Conservation (phyloP, 441 rosid species). For the Oxalis stricta region DNA sequence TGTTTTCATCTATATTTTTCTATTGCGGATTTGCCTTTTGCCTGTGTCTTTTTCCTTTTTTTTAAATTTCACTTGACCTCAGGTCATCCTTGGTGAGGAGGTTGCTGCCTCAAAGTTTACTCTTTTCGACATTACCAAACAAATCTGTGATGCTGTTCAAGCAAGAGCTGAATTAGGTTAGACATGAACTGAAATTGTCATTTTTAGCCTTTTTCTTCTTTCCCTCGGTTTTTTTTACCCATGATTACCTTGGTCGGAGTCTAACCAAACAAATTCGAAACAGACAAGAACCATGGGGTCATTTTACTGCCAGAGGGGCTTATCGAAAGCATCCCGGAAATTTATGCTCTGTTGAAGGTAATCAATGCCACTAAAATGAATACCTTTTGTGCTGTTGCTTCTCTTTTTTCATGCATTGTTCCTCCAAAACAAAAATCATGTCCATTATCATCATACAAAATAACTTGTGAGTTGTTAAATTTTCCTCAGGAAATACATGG, state of each 20-base stretch:
- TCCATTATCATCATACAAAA: not conserved
- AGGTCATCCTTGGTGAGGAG: slow-evolving; percentile 95
- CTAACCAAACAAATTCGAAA: slow-evolving; percentile 11
- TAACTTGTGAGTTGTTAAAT: slow-evolving; percentile 3
- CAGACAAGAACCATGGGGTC: slow-evolving; percentile 94
- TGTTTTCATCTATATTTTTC: slow-evolving; percentile 10
- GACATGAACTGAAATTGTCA: slow-evolving; percentile 4
- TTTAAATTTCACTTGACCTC: slow-evolving; percentile 7
- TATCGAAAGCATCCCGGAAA: slow-evolving; percentile 95
- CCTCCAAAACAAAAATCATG: not conserved
- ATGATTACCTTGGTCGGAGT: slow-evolving; percentile 6
- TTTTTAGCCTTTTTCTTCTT: no score
- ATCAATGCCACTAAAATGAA: slow-evolving; percentile 1
- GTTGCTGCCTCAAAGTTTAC: slow-evolving; percentile 97
- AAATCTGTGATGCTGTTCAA: slow-evolving; percentile 95
- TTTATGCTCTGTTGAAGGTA: slow-evolving; percentile 90
- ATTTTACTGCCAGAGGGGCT: slow-evolving; percentile 96
- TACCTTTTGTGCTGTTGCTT: not conserved
- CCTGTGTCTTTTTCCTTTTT: not conserved
- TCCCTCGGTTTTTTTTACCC: slow-evolving; percentile 5
- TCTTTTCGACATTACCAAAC: slow-evolving; percentile 72
- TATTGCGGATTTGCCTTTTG: not conserved
- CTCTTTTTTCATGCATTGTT: not conserved
- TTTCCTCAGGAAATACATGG: slow-evolving; percentile 82
- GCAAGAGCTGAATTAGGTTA: slow-evolving; percentile 85